These are phyloP conservation scores for Ilex aquifolium DNA, from an alignment of 257 asterid genomes.

Conservation along the genomic window DNA sequence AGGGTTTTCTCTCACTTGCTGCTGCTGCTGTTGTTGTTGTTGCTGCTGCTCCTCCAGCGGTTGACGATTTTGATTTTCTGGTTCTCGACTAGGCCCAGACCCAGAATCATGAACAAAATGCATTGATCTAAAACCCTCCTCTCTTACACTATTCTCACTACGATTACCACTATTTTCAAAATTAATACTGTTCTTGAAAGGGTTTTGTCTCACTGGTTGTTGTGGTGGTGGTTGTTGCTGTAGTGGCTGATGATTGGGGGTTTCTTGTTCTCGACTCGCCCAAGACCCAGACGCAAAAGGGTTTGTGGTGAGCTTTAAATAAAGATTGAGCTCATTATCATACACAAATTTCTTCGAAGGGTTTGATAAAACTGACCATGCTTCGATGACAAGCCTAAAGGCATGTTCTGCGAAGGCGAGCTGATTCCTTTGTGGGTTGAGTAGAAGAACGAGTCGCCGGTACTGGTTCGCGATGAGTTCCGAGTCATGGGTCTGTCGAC, in stretches of 20 bases:
- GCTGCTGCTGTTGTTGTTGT: background rate
- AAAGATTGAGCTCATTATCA: background rate
- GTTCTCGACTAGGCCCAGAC: background rate
- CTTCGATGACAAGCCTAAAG: background rate
- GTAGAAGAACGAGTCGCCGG: background rate
- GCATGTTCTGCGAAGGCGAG: background rate
- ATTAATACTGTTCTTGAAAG: too few species aligned
- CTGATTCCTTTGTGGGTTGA: background rate
- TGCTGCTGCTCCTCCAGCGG: background rate
- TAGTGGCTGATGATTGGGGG: background rate
- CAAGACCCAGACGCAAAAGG: background rate
- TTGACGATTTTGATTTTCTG: background rate
- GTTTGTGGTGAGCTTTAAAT: background rate
- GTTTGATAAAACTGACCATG: background rate
- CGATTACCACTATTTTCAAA: too few species aligned
- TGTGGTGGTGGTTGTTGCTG: background rate
- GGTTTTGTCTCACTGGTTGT: too few species aligned
- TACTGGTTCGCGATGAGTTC: background rate
- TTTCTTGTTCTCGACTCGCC: background rate
- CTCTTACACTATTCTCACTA: too few species aligned
- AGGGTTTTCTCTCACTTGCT: background rate
- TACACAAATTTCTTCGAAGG: background rate
- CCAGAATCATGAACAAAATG: too few species aligned
- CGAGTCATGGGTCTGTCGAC: background rate
- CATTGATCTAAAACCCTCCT: too few species aligned